These are phyloP conservation scores for Handroanthus guayacan DNA, from an alignment of 257 asterid genomes.

Conservation along the genomic window DNA sequence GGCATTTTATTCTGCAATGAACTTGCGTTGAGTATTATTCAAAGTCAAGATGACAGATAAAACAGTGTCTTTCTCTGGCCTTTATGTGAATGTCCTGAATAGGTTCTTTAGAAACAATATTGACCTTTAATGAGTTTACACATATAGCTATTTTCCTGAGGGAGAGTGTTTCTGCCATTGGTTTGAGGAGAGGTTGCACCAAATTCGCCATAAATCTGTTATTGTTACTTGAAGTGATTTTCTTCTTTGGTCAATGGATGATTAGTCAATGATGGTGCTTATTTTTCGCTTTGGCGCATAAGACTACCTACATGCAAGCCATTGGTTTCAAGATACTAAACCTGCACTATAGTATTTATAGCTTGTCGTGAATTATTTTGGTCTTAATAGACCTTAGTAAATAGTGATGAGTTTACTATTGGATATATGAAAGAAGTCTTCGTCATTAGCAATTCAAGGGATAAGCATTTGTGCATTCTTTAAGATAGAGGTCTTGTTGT, in stretches of 20 bases:
- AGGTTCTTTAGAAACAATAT: neutral
- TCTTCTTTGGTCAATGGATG: too few relatives aligned
- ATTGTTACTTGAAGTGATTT: too few relatives aligned
- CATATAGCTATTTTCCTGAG: too few relatives aligned
- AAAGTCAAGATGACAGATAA: neutral
- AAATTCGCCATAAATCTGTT: too few relatives aligned
- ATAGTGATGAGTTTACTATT: slow-evolving; percentile 4
- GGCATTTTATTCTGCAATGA: neutral
- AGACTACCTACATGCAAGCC: neutral
- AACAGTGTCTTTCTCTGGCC: neutral
- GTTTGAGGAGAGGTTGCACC: too few relatives aligned
- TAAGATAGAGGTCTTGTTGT: neutral
- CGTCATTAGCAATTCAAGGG: slow-evolving; percentile 3
- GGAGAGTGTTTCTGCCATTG: too few relatives aligned
- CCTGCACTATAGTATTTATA: slow-evolving; percentile 5
- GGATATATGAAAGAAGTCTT: neutral
- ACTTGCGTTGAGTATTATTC: neutral
- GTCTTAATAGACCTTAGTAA: neutral
- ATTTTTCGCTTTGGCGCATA: too few relatives aligned
- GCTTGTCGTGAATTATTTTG: neutral
- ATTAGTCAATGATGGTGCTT: too few relatives aligned
- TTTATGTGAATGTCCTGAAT: neutral
- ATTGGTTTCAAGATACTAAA: slow-evolving; percentile 14
- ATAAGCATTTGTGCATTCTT: slow-evolving; percentile 1
- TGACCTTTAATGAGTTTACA: neutral